A percentile compares a stretch with the other conserved stretches of the same genome.
phyloP scores from a whole-genome alignment of 2,329 filamentous ascomycete genomes.

The Aspergillus viridinutans region DNA sequence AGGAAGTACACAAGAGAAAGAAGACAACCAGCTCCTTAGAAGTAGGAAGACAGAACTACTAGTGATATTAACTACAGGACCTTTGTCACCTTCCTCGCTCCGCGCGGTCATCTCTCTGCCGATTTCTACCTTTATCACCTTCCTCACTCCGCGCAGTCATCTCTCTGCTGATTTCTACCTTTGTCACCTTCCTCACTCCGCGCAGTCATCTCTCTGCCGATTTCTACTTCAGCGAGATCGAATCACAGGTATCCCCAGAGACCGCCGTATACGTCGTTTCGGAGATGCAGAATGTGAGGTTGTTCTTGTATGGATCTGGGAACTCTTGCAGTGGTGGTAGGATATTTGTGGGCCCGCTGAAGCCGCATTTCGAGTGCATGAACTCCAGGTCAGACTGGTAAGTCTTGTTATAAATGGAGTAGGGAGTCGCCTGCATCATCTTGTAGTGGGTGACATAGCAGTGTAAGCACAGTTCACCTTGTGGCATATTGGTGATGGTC shows the following conservation, averaged over 20 bases:
- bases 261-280: slow-evolving; percentile 8
- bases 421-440: slow-evolving; percentile 22
- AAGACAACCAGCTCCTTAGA: too few species aligned
- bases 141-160: too few species aligned
- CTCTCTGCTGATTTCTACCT: too few species aligned
- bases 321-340: background rate
- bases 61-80: too few species aligned
- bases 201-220: too few species aligned
- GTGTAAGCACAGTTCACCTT: slow-evolving; percentile 18
- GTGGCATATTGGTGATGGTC: slow-evolving; percentile 14
- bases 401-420: slow-evolving; percentile 18
- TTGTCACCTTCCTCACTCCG: too few species aligned
- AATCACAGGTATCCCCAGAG: slow-evolving; percentile 14
- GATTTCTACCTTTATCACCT: too few species aligned
- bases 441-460: slow-evolving; percentile 16
- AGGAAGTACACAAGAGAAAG: too few species aligned
- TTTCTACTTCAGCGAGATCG: slow-evolving; percentile 9
- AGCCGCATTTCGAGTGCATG: slow-evolving; percentile 4
- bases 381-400: slow-evolving; percentile 4
- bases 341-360: background rate
- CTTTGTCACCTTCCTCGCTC: too few species aligned
- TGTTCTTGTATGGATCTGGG: background rate
- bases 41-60: too few species aligned
- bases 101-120: too few species aligned
- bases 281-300: slow-evolving; percentile 6